Evolutionary conservation across 805 yeast genomes (phyloP), one percentile per base, ranked within the genome.

Genomic region (Nakazawaea ambrosiae): DNA sequence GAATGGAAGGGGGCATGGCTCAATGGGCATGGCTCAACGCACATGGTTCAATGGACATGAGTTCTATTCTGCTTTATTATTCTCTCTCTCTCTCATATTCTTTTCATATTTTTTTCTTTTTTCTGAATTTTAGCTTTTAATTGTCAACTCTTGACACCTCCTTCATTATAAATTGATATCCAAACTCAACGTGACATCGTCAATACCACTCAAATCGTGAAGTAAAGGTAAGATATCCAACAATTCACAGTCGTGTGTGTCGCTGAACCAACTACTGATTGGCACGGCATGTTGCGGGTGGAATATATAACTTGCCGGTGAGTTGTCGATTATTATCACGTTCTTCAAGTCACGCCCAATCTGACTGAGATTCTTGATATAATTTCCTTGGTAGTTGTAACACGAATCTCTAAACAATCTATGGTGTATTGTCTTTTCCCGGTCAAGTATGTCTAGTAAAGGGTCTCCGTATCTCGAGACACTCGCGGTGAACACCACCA

Each of bases 241-340:
- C 50, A 92, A 69, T 67, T 92, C 99, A 57, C 89, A 89, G 59
- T 92, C 99, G 58, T 92, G 98, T 20, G 92, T 78, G 61, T 92
- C 99, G 48, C 96, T 85, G 68, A 92, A 92, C 99, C 99, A 92
- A 57, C 92, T 81, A 47, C 96, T 85, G 20, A 92, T 85, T 18
- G 99, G 99, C 20, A 92, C 82, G 7, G 97, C 95, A 63, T 92
- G 96, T 58, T 87, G 95, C 16, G 98, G 99, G 56, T 92, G 97
- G 68, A 92, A 85, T 40, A 90, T 80, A 60, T 92, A 92, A n/a
- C 96, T 86, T 3, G 97, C 96, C 1, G 99, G 97, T 2, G 97
- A 89, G 60, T 92, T 92, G 65, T 92, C 99, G 46, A 92, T 78
- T 47, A 92, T 92, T 40, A 92, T 88, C 31, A 83, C 66, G 47